phyloP scores from a whole-genome alignment of 2,329 filamentous ascomycete genomes.

The Colletotrichum tropicale region DNA sequence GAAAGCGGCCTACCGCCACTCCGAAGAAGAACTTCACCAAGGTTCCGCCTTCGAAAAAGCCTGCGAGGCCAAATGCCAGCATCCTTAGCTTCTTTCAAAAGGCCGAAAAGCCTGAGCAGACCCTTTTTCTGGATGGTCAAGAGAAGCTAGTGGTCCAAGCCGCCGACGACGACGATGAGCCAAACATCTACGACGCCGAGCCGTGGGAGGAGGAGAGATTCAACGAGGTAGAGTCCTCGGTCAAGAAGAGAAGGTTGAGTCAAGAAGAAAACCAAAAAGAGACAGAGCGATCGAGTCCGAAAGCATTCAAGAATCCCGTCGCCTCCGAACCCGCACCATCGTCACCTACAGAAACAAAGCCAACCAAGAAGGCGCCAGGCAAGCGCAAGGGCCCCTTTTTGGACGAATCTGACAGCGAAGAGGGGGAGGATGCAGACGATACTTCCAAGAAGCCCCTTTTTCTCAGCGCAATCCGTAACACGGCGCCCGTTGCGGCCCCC shows the following conservation, averaged over 20 bases:
- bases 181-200: not conserved
- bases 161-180: not conserved
- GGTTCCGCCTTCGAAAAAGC: conserved; percentile 30
- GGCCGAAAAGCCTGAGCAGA: conserved; percentile 61
- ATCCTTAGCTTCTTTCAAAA: conserved; percentile 81
- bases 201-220: conserved; percentile 24
- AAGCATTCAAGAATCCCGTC: not conserved
- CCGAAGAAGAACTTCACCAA: conserved; percentile 16
- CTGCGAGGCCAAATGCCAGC: conserved; percentile 60
- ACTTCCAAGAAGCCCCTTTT: not conserved
- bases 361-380: conserved; percentile 20
- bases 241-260: conserved; percentile 49
- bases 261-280: conserved; percentile 19
- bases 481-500: not conserved
- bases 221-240: conserved; percentile 36
- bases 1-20: conserved; percentile 16
- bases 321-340: not conserved
- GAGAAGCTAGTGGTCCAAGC: not conserved
- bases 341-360: not conserved
- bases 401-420: conserved; percentile 69
- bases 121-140: conserved; percentile 53
- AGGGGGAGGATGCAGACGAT: conserved; percentile 35
- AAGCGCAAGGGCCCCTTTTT: conserved; percentile 66
- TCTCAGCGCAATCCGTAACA: not conserved
- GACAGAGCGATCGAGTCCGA: not conserved